phyloP scores from a whole-genome alignment of 2,329 filamentous ascomycete species.

The Colletotrichum coccodes region DNA sequence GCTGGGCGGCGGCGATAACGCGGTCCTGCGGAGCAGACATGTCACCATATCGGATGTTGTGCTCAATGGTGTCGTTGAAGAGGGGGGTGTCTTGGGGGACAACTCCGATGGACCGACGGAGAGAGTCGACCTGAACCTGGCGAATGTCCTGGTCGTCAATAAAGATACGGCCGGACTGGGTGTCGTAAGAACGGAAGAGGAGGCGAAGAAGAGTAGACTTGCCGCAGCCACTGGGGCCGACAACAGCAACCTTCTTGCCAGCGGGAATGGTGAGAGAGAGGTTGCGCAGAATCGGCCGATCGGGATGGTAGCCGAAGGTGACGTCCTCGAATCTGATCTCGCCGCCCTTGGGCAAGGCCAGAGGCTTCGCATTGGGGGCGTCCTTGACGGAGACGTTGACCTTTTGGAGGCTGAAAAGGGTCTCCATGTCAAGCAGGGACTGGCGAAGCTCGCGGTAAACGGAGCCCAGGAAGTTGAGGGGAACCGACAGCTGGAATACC shows the following conservation, averaged over 20 bases:
- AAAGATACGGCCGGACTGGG: constrained; percentile 83
- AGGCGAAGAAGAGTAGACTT: constrained; percentile 94
- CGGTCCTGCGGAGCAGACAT: constrained; percentile 79
- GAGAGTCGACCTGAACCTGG: constrained; percentile 81
- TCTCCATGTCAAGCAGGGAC: constrained; percentile 97
- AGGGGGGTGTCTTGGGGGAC: constrained; percentile 97
- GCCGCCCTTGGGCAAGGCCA: constrained; percentile 80
- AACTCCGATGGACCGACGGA: constrained; percentile 89
- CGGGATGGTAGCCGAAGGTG: constrained; percentile 88
- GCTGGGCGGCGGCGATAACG: constrained; percentile 80
- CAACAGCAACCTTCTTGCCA: constrained; percentile 94
- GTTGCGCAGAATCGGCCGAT: constrained; percentile 87
- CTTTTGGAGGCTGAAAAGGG: constrained; percentile 95
- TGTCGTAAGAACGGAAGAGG: constrained; percentile 94
- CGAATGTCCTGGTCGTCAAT: constrained; percentile 95
- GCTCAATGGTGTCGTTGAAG: constrained; percentile 95
- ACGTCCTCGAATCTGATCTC: constrained; percentile 97
- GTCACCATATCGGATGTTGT: constrained; percentile 94
- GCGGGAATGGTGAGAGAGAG: constrained; percentile 90
- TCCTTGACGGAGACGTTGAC: constrained; percentile 92
- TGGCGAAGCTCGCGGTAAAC: constrained; percentile 96
- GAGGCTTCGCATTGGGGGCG: constrained; percentile 75
- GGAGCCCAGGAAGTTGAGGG: constrained; percentile 96
- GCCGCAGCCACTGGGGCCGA: constrained; percentile 94
- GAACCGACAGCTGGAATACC: constrained; percentile 96